Conservation (phyloP, 2,329 filamentous ascomycete species). For the Ilyonectria sp. region DNA sequence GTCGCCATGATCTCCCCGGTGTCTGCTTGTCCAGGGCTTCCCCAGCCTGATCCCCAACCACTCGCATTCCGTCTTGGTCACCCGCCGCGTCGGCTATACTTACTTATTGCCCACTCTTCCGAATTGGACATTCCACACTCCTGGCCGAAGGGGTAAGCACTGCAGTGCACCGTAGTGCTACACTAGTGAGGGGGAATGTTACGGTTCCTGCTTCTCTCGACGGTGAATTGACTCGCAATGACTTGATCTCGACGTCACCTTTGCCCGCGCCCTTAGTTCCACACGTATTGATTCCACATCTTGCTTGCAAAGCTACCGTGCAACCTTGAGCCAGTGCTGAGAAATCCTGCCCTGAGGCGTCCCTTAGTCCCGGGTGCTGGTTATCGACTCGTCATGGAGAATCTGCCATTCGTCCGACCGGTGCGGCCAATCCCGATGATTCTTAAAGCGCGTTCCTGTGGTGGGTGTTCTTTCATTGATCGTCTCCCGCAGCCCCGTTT, state of each 20-base stretch:
- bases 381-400: conserved; percentile 21
- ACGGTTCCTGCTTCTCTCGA: conserved; percentile 8
- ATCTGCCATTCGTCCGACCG: conserved; percentile 1
- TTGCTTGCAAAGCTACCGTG: background rate
- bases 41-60: background rate
- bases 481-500: conserved; percentile 8
- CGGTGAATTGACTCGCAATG: conserved; percentile 25
- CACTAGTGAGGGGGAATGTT: background rate
- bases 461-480: background rate
- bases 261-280: conserved; percentile 13
- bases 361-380: background rate
- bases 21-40: background rate
- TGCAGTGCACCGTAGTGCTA: background rate
- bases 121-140: background rate
- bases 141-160: background rate
- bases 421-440: conserved; percentile 12
- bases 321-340: background rate
- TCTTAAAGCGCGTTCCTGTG: background rate
- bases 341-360: background rate
- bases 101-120: background rate
- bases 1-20: background rate
- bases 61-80: conserved; percentile 18
- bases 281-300: background rate
- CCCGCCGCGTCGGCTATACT: background rate
- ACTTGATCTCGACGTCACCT: conserved; percentile 46